Percentiles rank a stretch among this genome's conserved stretches.
Evolutionary conservation across 768 basidiomycete genomes (phyloP).

Genomic region (Suillus fuscotomentosus): DNA sequence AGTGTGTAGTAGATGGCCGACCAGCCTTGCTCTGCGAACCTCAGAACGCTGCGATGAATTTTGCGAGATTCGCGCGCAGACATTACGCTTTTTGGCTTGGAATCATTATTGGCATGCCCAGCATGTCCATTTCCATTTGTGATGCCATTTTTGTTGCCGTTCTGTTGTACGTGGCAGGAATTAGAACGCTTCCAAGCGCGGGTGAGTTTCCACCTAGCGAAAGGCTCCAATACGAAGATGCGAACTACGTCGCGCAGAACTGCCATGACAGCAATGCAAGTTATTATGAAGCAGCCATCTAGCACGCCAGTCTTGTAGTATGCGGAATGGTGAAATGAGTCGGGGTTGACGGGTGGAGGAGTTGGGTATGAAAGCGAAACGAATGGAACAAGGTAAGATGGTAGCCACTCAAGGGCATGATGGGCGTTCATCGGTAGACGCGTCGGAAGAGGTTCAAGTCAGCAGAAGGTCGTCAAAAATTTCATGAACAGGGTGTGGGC

Average conservation of each 20-base stretch:
- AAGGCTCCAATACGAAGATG: slow-evolving; percentile 72
- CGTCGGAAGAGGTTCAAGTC: slow-evolving; percentile 17
- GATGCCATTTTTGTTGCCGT: slow-evolving; percentile 29
- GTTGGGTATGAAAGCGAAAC: slow-evolving; percentile 72
- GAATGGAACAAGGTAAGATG: slow-evolving; percentile 62
- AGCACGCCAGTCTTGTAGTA: slow-evolving; percentile 74
- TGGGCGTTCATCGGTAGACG: slow-evolving; percentile 35
- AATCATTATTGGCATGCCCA: slow-evolving; percentile 22
- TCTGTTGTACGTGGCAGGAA: slow-evolving; percentile 15
- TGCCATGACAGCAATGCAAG: slow-evolving; percentile 88
- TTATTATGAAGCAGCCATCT: slow-evolving; percentile 78
- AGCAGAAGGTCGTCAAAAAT: slow-evolving; percentile 27
- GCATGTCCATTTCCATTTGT: slow-evolving; percentile 36
- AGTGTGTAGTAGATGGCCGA: slow-evolving; percentile 74
- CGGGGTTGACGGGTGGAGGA: slow-evolving; percentile 50
- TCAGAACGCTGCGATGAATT: slow-evolving; percentile 68
- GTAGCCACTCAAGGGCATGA: slow-evolving; percentile 41
- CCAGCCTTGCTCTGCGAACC: slow-evolving; percentile 98
- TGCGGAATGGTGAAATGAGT: slow-evolving; percentile 68
- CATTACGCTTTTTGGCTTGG: slow-evolving; percentile 16
- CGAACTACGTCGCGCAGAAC: slow-evolving; percentile 77
- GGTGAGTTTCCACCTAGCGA: slow-evolving; percentile 74
- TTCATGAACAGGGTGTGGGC: slow-evolving; percentile 28
- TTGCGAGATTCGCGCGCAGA: slow-evolving; percentile 51
- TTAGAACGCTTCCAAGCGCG: slow-evolving; percentile 41